Evolutionary conservation across 108 stramenopile genomes (phyloP), one percentile per base, ranked within the genome.

Genomic region (Cyclotella cryptica): DNA sequence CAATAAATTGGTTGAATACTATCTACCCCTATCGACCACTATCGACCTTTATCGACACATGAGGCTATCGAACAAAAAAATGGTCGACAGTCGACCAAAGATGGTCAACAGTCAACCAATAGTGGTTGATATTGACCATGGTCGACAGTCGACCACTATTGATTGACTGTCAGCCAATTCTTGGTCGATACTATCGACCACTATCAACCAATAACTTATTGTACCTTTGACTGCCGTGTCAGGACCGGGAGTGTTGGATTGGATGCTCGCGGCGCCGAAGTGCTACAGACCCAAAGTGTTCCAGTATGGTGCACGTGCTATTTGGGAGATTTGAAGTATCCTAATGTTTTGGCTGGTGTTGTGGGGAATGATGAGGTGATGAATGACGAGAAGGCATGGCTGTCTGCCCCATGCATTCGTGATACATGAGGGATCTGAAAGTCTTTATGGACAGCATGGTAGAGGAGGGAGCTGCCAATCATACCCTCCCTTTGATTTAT

Each of bases 311-410:
- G 59, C 69, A 18, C 62, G 24, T 14, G 64, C 73, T 0, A 29
- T 90, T 17, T 39, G 71, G 8, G 18, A 39, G 14, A 78, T 44
- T 51, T 66, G 51, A 64, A 81, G 8, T 45, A 86, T 62, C 86
- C 90, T 14, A 90, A 90, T 66, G 74, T 90, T 40, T 29, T 90
- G 55, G 88, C 74, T 7, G 88, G 87, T 21, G 64, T 88, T 28
- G 63, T 90, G 18, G 90, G 88, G 19, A 90, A 90, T 65, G n/a
- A n/a, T n/a, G 90, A 90, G 70, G 90, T 90, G 35, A 88, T 90
- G 90, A 87, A 90, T 62, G 69, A 70, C 17, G 40, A 71, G 15
- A 41, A 57, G 12, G 61, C 77, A 12, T 88, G 88, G 83, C 28
- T 41, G 54, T 66, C 87, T 10, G 90, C 90, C 3, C 88, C 90